Conservation (phyloP, 768 basidiomycete species). For the Termitomyces sp. region DNA sequence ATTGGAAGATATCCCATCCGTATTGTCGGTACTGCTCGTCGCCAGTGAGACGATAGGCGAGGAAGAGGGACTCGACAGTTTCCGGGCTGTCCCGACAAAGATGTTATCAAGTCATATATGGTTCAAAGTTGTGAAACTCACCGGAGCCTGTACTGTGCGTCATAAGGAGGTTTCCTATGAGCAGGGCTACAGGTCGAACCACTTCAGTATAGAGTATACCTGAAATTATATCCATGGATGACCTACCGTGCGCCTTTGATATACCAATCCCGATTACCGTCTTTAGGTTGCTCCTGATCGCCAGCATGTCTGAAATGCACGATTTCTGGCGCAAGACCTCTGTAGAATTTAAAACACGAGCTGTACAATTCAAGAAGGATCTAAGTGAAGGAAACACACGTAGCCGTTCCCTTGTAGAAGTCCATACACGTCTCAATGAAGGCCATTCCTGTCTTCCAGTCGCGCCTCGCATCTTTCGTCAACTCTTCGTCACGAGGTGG, state of each 20-base stretch:
- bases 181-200: slow-evolving; percentile 16
- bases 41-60: slow-evolving; percentile 86
- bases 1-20: slow-evolving; percentile 88
- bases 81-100: neutral
- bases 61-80: slow-evolving; percentile 48
- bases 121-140: slow-evolving; percentile 18
- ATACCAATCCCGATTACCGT: slow-evolving; percentile 66
- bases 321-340: slow-evolving; percentile 86
- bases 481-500: slow-evolving; percentile 61
- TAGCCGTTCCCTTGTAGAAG: slow-evolving; percentile 67
- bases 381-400: slow-evolving; percentile 41
- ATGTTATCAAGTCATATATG: neutral
- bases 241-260: slow-evolving; percentile 70
- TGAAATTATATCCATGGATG: neutral
- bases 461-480: slow-evolving; percentile 55
- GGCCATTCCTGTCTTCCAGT: slow-evolving; percentile 80
- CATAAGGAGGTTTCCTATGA: slow-evolving; percentile 45
- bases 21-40: slow-evolving; percentile 72
- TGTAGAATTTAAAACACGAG: slow-evolving; percentile 18
- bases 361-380: neutral
- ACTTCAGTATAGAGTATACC: neutral
- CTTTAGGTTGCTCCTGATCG: slow-evolving; percentile 35
- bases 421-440: slow-evolving; percentile 85
- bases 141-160: slow-evolving; percentile 91
- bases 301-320: slow-evolving; percentile 68